Conservation (phyloP, 2,329 filamentous ascomycete species). For the Calonectria hawksworthii region DNA sequence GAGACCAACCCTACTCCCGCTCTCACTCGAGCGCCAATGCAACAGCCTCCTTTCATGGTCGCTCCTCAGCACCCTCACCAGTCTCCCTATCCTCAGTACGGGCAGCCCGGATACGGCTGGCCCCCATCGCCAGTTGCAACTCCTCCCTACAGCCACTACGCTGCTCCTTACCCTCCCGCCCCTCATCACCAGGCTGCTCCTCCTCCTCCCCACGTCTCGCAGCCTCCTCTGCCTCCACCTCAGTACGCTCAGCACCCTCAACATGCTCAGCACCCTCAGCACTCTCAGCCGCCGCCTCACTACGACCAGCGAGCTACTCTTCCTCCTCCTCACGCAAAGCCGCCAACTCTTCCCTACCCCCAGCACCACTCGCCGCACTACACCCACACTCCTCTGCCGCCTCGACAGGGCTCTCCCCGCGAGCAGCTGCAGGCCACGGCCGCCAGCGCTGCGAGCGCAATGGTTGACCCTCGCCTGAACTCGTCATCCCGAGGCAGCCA, state of each 20-base stretch:
- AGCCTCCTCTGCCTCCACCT: conserved; percentile 45
- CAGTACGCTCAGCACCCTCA: conserved; percentile 50
- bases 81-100: conserved; percentile 56
- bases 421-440: conserved; percentile 60
- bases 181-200: conserved; percentile 44
- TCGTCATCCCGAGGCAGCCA: conserved; percentile 54
- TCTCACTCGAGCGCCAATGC: conserved; percentile 82
- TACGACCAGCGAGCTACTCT: conserved; percentile 55
- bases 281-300: conserved; percentile 45
- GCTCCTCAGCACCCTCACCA: conserved; percentile 51
- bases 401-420: conserved; percentile 58
- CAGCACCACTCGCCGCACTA: conserved; percentile 46
- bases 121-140: conserved; percentile 69
- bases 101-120: conserved; percentile 64
- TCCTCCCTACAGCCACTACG: conserved; percentile 66
- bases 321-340: conserved; percentile 53
- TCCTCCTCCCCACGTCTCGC: conserved; percentile 49
- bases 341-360: conserved; percentile 49
- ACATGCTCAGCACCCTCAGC: conserved; percentile 47
- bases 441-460: conserved; percentile 51
- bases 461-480: conserved; percentile 55
- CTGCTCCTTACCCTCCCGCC: conserved; percentile 53
- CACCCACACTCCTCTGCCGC: conserved; percentile 53
- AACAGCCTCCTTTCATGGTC: conserved; percentile 56
- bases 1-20: conserved; percentile 86